Percentiles rank a stretch among this genome's conserved stretches.
These are phyloP conservation scores for Neurospora pannonica DNA, from an alignment of 495 filamentous ascomycete genomes.

Conservation along the genomic window DNA sequence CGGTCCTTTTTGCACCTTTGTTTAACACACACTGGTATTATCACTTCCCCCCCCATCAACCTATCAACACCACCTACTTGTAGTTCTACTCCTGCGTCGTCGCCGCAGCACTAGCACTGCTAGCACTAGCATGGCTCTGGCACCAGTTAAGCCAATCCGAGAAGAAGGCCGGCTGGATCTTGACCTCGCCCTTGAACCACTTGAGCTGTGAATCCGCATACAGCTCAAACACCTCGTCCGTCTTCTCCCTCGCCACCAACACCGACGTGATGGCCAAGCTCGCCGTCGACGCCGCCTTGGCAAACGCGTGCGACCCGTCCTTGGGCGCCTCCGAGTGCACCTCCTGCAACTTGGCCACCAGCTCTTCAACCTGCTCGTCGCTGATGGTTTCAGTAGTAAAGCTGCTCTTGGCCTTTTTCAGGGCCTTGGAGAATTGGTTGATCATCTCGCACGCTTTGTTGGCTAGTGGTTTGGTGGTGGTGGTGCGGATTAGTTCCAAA, in stretches of 20 bases:
- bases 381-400: constrained; percentile 16
- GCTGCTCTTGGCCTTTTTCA: constrained; percentile 44
- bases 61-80: neutral
- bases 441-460: constrained; percentile 64
- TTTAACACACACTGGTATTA: neutral
- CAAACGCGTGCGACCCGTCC: constrained; percentile 42
- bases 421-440: constrained; percentile 56
- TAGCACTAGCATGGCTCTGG: constrained; percentile 35
- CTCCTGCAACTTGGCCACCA: constrained; percentile 49
- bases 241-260: constrained; percentile 15
- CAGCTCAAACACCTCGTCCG: constrained; percentile 18
- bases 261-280: constrained; percentile 39
- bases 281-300: constrained; percentile 38
- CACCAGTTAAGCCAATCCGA: constrained; percentile 49
- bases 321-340: constrained; percentile 66
- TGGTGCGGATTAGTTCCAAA: constrained; percentile 36
- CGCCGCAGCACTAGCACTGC: constrained; percentile 4
- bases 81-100: constrained; percentile 1
- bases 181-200: constrained; percentile 34
- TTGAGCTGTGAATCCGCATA: constrained; percentile 37
- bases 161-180: constrained; percentile 42
- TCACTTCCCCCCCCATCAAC: neutral
- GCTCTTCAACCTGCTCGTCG: constrained; percentile 24
- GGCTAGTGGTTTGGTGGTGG: constrained; percentile 60
- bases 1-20: neutral